Conservation (phyloP, 1,139 yeast species). For the Yamadazyma friedrichii region DNA sequence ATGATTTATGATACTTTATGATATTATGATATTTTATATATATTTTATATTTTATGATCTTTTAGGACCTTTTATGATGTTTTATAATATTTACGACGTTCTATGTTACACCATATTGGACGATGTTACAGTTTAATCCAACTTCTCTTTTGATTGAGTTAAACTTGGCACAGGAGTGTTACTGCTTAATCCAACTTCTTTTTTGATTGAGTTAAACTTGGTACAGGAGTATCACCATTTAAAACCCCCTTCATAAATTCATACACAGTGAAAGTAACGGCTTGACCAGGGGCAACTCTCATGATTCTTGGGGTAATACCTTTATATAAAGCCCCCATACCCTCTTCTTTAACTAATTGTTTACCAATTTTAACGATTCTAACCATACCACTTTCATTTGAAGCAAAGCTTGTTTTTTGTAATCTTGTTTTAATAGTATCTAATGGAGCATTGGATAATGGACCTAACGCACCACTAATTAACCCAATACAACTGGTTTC, state of each 20-base stretch:
- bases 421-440: constrained; percentile 97
- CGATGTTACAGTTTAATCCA: constrained; percentile 50
- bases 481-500: constrained; percentile 92
- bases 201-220: constrained; percentile 16
- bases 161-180: constrained; percentile 24
- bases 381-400: constrained; percentile 69
- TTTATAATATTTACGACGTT: too few relatives aligned
- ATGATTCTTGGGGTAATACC: constrained; percentile 98
- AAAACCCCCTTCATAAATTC: constrained; percentile 78
- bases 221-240: constrained; percentile 38
- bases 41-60: too few relatives aligned
- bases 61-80: neutral
- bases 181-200: constrained; percentile 56
- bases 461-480: constrained; percentile 95
- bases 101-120: too few relatives aligned
- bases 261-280: constrained; percentile 95
- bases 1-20: neutral
- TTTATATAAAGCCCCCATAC: constrained; percentile 81
- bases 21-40: neutral
- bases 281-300: constrained; percentile 99
- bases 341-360: constrained; percentile 86
- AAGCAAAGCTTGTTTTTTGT: constrained; percentile 81
- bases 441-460: constrained; percentile 94
- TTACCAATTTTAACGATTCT: constrained; percentile 80
- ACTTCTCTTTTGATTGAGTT: constrained; percentile 33